Conservation (phyloP, 139 green algal species). For the Volvox africanus region DNA sequence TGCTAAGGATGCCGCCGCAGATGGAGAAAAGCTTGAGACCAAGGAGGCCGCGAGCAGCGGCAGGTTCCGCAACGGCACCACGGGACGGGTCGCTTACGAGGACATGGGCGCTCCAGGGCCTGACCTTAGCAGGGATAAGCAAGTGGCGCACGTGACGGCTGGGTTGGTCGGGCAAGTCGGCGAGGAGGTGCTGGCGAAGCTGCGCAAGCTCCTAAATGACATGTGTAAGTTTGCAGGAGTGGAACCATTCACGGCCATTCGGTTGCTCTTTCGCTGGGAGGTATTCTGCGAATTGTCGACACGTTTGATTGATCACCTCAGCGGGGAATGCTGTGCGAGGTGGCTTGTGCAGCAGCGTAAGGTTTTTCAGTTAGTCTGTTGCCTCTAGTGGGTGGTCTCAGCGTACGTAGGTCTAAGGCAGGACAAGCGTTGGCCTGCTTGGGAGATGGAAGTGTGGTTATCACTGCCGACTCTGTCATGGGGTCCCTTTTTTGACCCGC, state of each 20-base stretch:
- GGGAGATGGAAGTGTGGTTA: no score
- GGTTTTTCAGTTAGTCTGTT: not conserved
- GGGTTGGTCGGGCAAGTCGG: constrained; percentile 13
- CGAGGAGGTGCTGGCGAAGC: not conserved
- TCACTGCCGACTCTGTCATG: no score
- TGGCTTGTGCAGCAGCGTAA: not conserved
- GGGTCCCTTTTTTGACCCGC: not conserved
- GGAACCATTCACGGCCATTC: no score
- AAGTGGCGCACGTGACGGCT: constrained; percentile 39
- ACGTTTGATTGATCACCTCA: no score
- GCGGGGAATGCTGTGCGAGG: not conserved
- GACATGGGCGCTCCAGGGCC: constrained; percentile 11
- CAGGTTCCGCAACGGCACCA: not conserved
- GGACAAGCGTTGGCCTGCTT: no score
- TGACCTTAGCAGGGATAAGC: not conserved
- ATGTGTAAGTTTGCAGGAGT: constrained; percentile 41
- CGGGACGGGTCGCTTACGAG: constrained; percentile 11
- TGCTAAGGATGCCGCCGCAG: not conserved
- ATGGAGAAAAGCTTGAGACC: not conserved
- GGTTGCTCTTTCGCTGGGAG: no score
- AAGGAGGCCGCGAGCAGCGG: not conserved
- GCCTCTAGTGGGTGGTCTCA: no score
- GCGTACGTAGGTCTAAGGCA: no score
- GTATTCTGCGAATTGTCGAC: no score
- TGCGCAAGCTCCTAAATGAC: constrained; percentile 42